phyloP scores from a whole-genome alignment of 768 basidiomycete genomes.

The Mycena belliarum region DNA sequence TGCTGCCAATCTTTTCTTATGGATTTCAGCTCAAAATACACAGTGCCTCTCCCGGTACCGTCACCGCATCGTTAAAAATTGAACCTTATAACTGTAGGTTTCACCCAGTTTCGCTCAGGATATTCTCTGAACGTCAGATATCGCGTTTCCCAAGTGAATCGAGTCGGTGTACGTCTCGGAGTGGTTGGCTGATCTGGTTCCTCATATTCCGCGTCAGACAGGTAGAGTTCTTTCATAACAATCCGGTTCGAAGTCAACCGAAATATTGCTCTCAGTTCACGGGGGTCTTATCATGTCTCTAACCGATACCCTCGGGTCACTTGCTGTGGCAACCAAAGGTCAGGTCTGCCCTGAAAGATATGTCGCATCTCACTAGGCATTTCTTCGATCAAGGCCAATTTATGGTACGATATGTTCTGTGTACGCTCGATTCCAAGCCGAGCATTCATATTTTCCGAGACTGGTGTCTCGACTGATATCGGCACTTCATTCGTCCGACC shows the following conservation, averaged over 20 bases:
- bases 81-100: constrained; percentile 69
- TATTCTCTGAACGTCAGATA: neutral
- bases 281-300: constrained; percentile 81
- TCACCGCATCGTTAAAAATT: constrained; percentile 70
- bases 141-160: constrained; percentile 56
- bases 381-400: constrained; percentile 31
- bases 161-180: constrained; percentile 63
- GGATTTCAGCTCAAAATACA: constrained; percentile 24
- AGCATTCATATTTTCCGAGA: constrained; percentile 28
- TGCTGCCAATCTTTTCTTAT: neutral
- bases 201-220: constrained; percentile 31
- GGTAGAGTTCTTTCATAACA: constrained; percentile 26
- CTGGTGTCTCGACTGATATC: constrained; percentile 84
- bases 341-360: constrained; percentile 31
- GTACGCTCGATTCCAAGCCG: neutral
- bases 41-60: constrained; percentile 67
- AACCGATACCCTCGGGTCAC: constrained; percentile 79
- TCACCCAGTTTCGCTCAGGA: constrained; percentile 24
- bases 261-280: constrained; percentile 28
- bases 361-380: too few relatives aligned
- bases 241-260: too few relatives aligned
- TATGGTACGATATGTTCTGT: constrained; percentile 41
- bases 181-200: neutral
- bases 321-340: constrained; percentile 80
- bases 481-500: constrained; percentile 61